A percentile compares a stretch with the other conserved stretches of the same genome.
Conservation (phyloP, 768 basidiomycete genomes). For the Lentinus brumalis region DNA sequence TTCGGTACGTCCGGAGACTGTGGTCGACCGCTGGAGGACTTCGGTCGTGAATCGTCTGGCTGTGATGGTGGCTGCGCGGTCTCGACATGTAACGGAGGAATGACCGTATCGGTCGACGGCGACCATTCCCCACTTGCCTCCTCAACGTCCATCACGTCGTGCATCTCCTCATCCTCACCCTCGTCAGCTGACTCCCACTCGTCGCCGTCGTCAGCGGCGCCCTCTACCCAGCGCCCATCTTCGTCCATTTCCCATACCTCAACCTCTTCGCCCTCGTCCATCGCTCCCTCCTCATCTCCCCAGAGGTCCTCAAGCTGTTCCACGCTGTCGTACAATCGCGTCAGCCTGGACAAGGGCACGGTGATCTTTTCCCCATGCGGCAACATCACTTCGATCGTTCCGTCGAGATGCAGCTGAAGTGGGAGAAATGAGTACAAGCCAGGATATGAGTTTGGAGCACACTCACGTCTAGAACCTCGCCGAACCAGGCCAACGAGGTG, state of each 20-base stretch:
- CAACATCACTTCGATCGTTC: conserved; percentile 71
- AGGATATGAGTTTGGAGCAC: not conserved
- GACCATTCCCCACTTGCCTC: conserved; percentile 29
- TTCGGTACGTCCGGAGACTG: conserved; percentile 32
- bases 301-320: conserved; percentile 76
- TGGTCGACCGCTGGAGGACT: conserved; percentile 3
- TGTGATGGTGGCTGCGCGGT: not conserved
- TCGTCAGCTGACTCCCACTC: conserved; percentile 34
- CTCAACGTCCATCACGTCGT: conserved; percentile 42
- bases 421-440: conserved; percentile 4
- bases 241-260: conserved; percentile 45
- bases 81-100: conserved; percentile 6
- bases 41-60: conserved; percentile 12
- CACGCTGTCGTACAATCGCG: conserved; percentile 76
- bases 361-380: conserved; percentile 52
- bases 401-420: conserved; percentile 69
- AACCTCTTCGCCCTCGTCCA: conserved; percentile 46
- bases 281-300: conserved; percentile 44
- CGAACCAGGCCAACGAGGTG: conserved; percentile 70
- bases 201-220: conserved; percentile 29
- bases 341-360: conserved; percentile 69
- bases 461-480: conserved; percentile 78
- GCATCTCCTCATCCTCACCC: conserved; percentile 36
- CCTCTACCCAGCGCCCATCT: conserved; percentile 36
- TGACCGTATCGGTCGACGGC: conserved; percentile 23